Evolutionary conservation across 148 eudicot species (phyloP).

Genomic region (Spergularia marina): DNA sequence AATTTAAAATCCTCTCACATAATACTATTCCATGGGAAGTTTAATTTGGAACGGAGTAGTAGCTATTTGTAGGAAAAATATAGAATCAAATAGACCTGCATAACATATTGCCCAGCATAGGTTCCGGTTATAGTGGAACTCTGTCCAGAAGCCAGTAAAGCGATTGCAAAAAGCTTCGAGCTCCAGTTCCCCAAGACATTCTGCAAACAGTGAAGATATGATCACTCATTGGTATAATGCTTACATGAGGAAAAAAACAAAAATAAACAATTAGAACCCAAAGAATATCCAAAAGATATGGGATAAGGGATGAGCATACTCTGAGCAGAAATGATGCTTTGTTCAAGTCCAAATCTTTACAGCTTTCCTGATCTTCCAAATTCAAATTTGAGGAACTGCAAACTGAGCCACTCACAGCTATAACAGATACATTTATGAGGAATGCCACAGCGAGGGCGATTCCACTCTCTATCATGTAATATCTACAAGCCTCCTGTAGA

Average conservation of each 20-base stretch:
- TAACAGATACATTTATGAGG: slow-evolving; percentile 83
- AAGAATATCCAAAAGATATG: too few relatives aligned
- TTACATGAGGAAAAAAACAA: too few relatives aligned
- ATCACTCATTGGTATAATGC: background rate
- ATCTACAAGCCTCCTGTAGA: slow-evolving; percentile 91
- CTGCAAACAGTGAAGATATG: slow-evolving; percentile 35
- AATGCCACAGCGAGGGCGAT: slow-evolving; percentile 79
- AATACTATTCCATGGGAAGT: too few relatives aligned
- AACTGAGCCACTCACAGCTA: slow-evolving; percentile 92
- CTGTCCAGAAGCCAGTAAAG: slow-evolving; percentile 96
- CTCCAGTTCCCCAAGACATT: slow-evolving; percentile 98
- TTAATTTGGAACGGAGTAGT: background rate
- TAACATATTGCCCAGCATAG: slow-evolving; percentile 97
- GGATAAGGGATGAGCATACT: slow-evolving; percentile 34
- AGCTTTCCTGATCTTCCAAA: slow-evolving; percentile 61
- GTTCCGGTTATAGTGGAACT: slow-evolving; percentile 99
- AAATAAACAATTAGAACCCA: too few relatives aligned
- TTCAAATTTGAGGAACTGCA: slow-evolving; percentile 67
- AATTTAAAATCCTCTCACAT: too few relatives aligned
- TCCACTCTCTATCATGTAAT: slow-evolving; percentile 88
- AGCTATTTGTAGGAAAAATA: background rate
- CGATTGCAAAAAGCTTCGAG: slow-evolving; percentile 90
- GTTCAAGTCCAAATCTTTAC: slow-evolving; percentile 81
- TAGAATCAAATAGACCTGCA: slow-evolving; percentile 69
- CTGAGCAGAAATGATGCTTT: slow-evolving; percentile 87